Evolutionary conservation across 768 basidiomycete genomes (phyloP).

Genomic region (Agrocybe pediades): DNA sequence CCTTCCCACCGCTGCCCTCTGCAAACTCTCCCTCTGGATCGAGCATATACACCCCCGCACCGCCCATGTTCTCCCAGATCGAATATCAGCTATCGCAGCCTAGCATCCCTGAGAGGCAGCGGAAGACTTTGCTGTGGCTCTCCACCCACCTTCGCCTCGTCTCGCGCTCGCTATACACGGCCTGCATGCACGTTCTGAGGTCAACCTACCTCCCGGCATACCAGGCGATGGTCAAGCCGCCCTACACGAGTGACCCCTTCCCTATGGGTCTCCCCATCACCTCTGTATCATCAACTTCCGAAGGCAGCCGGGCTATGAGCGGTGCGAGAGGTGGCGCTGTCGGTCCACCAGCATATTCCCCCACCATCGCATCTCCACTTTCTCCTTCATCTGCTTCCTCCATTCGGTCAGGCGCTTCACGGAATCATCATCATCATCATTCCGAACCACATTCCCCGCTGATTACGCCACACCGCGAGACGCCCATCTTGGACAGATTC

Average conservation of each 20-base stretch:
- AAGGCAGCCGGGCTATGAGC: too few species aligned
- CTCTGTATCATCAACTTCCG: conserved; percentile 1
- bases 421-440: conserved; percentile 25
- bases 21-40: not conserved
- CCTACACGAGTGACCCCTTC: conserved; percentile 82
- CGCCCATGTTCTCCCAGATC: conserved; percentile 24
- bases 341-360: not conserved
- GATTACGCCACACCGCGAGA: conserved; percentile 68
- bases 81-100: conserved; percentile 29
- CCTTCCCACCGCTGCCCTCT: conserved; percentile 45
- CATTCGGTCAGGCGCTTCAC: conserved; percentile 19
- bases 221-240: conserved; percentile 56
- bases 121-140: conserved; percentile 76
- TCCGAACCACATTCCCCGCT: conserved; percentile 31
- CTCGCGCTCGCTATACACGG: conserved; percentile 67
- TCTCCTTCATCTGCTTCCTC: conserved; percentile 16
- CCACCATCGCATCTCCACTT: conserved; percentile 14
- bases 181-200: conserved; percentile 82
- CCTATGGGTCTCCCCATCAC: conserved; percentile 38
- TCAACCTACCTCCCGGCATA: conserved; percentile 75
- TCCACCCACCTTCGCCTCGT: conserved; percentile 63
- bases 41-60: not conserved
- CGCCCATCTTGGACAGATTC: conserved; percentile 73
- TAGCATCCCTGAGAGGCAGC: conserved; percentile 48
- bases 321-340: not conserved